A percentile compares a stretch with the other conserved stretches of the same genome.
phyloP scores from a whole-genome alignment of 148 eudicot species.

The Persicaria maculosa region DNA sequence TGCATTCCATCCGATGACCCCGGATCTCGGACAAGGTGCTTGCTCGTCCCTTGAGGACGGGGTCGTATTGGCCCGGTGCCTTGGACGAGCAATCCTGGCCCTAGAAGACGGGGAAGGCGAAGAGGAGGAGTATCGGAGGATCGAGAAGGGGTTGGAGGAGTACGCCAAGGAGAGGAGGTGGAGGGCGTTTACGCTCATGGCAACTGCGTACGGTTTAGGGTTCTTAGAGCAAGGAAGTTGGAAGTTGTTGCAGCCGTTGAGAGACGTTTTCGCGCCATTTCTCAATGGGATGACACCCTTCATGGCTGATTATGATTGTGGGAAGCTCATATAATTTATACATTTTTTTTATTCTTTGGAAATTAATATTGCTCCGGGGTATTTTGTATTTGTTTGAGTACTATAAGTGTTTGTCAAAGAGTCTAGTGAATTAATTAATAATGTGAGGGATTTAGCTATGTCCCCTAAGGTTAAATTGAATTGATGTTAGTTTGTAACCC shows the following conservation, averaged over 20 bases:
- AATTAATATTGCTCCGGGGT: too few relatives aligned
- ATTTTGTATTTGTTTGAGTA: too few relatives aligned
- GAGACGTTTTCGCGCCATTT: conserved; percentile 30
- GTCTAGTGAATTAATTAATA: too few relatives aligned
- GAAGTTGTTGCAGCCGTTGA: conserved; percentile 22
- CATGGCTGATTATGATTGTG: conserved; percentile 40
- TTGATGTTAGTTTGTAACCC: too few relatives aligned
- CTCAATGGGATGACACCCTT: conserved; percentile 21
- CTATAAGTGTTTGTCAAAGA: too few relatives aligned
- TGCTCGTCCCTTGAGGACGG: too few relatives aligned
- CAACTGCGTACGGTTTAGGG: conserved; percentile 34
- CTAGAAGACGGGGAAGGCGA: not conserved
- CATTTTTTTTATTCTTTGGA: too few relatives aligned
- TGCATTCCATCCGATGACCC: too few relatives aligned
- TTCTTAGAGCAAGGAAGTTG: conserved; percentile 29
- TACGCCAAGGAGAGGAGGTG: conserved; percentile 34
- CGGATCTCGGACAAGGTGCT: too few relatives aligned
- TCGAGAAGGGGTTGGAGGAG: conserved; percentile 24
- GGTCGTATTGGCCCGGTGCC: conserved; percentile 27
- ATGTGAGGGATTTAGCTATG: too few relatives aligned
- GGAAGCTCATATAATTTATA: conserved; percentile 16
- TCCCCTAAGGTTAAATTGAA: too few relatives aligned
- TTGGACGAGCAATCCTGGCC: conserved; percentile 22
- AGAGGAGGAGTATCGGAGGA: conserved; percentile 19
- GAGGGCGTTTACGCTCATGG: conserved; percentile 32